A percentile compares a stretch with the other conserved stretches of the same genome.
Evolutionary conservation across 345 rosid species (phyloP).

Genomic region (Pseudoturritis turrita): DNA sequence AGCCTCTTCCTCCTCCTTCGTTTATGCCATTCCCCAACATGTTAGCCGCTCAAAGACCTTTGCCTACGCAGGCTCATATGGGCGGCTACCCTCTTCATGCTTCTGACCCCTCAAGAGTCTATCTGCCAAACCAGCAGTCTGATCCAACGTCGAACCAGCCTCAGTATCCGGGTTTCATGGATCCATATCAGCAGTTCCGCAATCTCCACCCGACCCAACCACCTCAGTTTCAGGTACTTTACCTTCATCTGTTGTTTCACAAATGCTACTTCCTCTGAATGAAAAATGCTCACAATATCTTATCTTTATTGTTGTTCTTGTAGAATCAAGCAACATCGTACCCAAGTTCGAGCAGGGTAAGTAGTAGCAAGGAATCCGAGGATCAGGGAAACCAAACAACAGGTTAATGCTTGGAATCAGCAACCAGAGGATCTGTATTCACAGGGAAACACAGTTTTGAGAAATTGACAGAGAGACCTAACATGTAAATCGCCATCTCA

Average conservation of each 20-base stretch:
- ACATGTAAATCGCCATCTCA: conserved; percentile 14
- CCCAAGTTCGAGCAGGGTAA: conserved; percentile 55
- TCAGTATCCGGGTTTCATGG: conserved; percentile 43
- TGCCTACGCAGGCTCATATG: conserved; percentile 54
- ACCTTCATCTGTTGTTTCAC: background rate
- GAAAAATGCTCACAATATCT: background rate
- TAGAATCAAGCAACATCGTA: conserved; percentile 53
- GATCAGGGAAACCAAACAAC: conserved; percentile 34
- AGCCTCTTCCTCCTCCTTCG: conserved; percentile 33
- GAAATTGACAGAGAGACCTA: conserved; percentile 7
- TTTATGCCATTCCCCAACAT: conserved; percentile 78
- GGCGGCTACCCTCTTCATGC: conserved; percentile 50
- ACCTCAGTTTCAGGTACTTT: conserved; percentile 50
- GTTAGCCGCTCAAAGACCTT: conserved; percentile 44
- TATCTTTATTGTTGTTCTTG: background rate
- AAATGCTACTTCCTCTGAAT: background rate
- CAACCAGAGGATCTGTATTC: background rate
- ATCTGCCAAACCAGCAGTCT: conserved; percentile 36
- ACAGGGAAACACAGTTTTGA: conserved; percentile 25
- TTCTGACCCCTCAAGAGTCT: conserved; percentile 54
- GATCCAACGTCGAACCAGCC: conserved; percentile 38
- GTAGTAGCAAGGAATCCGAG: conserved; percentile 46
- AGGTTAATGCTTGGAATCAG: conserved; percentile 5
- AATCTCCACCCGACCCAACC: conserved; percentile 52
- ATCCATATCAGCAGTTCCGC: conserved; percentile 70